These are phyloP conservation scores for Leishmania martiniquensis DNA, from an alignment of 208 protist species.

Conservation along the genomic window DNA sequence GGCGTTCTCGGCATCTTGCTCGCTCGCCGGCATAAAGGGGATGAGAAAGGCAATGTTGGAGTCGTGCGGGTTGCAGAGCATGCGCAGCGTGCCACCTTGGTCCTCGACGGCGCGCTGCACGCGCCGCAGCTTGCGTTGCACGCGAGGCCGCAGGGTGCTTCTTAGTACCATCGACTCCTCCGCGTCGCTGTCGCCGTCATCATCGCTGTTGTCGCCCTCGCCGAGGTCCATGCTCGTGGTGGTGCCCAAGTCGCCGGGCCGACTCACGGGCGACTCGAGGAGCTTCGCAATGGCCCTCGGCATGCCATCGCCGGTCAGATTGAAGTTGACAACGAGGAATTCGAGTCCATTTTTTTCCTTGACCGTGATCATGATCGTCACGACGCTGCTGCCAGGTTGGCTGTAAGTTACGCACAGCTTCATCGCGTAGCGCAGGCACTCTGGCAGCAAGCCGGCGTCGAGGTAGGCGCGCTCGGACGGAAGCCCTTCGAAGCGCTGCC, in stretches of 20 bases:
- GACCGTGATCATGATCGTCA: constrained; percentile 72
- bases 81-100: constrained; percentile 78
- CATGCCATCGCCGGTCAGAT: constrained; percentile 60
- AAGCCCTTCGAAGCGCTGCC: constrained; percentile 76
- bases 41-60: constrained; percentile 73
- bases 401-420: constrained; percentile 40
- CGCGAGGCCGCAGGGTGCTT: constrained; percentile 14
- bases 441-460: constrained; percentile 63
- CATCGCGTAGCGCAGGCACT: constrained; percentile 85
- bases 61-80: constrained; percentile 39
- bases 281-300: constrained; percentile 44
- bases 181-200: constrained; percentile 19
- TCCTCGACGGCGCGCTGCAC: constrained; percentile 70
- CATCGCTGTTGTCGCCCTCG: constrained; percentile 13
- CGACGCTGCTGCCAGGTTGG: constrained; percentile 22
- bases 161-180: neutral
- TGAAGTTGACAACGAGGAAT: constrained; percentile 86
- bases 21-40: constrained; percentile 68
- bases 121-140: constrained; percentile 47
- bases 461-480: constrained; percentile 69
- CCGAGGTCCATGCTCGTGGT: constrained; percentile 9
- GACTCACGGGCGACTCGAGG: constrained; percentile 36
- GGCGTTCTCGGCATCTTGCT: constrained; percentile 45
- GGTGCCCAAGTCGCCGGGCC: constrained; percentile 15
- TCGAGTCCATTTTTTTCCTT: constrained; percentile 74